A percentile compares a stretch with the other conserved stretches of the same genome.
phyloP scores from a whole-genome alignment of 306 rosid genomes.

The Fragaria nilgerrensis region DNA sequence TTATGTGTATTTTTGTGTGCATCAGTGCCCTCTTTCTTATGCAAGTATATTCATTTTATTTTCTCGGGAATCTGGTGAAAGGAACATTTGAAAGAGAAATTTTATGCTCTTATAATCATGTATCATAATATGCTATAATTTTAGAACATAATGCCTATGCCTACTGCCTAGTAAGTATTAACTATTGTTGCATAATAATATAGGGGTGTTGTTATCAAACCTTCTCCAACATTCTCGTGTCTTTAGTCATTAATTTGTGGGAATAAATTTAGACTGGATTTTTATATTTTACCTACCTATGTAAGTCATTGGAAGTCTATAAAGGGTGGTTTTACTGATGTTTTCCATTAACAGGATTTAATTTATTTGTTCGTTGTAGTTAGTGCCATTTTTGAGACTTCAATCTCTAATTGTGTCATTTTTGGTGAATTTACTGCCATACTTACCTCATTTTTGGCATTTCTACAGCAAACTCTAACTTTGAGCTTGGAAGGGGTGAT shows the following conservation, averaged over 20 bases:
- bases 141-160: conserved; percentile 3
- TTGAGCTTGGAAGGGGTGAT: conserved; percentile 94
- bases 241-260: neutral
- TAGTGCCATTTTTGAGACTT: conserved; percentile 2
- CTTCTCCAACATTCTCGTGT: neutral
- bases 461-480: conserved; percentile 75
- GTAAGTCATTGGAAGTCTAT: neutral
- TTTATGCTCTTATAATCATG: neutral
- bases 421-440: neutral
- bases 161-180: neutral
- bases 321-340: neutral
- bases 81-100: neutral
- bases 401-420: neutral
- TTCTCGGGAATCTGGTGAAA: neutral
- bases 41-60: neutral
- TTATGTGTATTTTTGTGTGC: neutral
- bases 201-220: neutral
- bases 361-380: neutral
- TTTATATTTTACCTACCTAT: neutral
- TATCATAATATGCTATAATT: neutral
- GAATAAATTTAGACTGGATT: neutral
- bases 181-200: no score
- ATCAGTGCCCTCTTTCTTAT: neutral
- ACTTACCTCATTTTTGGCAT: conserved; percentile 3
- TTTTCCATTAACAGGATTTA: neutral